Evolutionary conservation across 805 yeast species (phyloP).

Genomic region (Metschnikowia arizonensis): DNA sequence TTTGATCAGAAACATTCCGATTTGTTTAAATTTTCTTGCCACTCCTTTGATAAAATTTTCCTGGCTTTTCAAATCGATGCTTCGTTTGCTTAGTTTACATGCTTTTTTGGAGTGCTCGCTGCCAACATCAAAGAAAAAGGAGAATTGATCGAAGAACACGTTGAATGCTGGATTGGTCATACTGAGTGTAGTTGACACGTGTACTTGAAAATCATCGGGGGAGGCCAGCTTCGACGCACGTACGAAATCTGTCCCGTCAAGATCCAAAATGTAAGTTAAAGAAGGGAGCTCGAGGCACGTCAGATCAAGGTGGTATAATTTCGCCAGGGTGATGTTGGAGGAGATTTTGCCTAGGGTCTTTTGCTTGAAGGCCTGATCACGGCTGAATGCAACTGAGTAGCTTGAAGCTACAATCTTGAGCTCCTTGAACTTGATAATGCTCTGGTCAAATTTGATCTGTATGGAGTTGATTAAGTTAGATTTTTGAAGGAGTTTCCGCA

Average conservation of each 20-base stretch:
- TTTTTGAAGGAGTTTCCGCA: conserved; percentile 6
- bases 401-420: conserved; percentile 13
- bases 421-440: conserved; percentile 12
- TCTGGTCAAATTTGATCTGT: conserved; percentile 18
- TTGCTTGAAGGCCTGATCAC: conserved; percentile 14
- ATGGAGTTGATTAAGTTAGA: conserved; percentile 11
- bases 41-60: background rate
- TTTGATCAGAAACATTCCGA: conserved; percentile 16
- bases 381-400: conserved; percentile 10
- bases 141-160: conserved; percentile 37
- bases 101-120: background rate
- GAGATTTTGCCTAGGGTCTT: conserved; percentile 14
- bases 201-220: conserved; percentile 12
- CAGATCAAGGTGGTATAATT: conserved; percentile 26
- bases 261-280: conserved; percentile 23
- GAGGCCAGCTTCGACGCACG: conserved; percentile 14
- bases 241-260: conserved; percentile 23
- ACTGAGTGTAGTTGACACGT: conserved; percentile 20
- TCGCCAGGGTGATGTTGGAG: conserved; percentile 28
- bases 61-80: background rate
- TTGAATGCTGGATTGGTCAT: conserved; percentile 35
- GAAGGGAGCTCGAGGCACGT: conserved; percentile 36
- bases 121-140: conserved; percentile 13
- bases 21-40: background rate
- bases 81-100: background rate